Evolutionary conservation across 1,139 yeast species (phyloP).

Genomic region (Hansenula lynferdii): DNA sequence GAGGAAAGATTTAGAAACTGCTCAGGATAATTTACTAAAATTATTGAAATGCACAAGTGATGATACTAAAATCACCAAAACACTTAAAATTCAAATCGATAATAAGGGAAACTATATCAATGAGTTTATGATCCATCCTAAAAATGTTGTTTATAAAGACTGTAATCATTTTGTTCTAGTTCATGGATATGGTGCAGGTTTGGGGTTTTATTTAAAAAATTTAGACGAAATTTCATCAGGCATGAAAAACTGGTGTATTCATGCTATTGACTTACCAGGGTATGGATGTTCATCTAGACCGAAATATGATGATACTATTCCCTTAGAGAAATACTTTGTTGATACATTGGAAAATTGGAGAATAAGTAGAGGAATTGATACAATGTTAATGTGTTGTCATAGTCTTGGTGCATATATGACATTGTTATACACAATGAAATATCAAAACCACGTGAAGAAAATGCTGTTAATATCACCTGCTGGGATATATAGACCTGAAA

Average conservation of each 20-base stretch:
- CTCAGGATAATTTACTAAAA: conserved; percentile 49
- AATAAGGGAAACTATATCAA: conserved; percentile 44
- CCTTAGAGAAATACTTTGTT: conserved; percentile 62
- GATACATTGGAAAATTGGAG: conserved; percentile 84
- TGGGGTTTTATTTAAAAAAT: conserved; percentile 66
- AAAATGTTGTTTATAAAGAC: conserved; percentile 24
- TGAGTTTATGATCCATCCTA: conserved; percentile 57
- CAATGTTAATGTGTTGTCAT: conserved; percentile 78
- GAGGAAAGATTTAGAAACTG: conserved; percentile 36
- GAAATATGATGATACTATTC: conserved; percentile 36
- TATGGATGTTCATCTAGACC: conserved; percentile 74
- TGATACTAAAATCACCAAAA: conserved; percentile 24
- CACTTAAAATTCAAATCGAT: conserved; percentile 36
- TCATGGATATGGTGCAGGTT: conserved; percentile 79
- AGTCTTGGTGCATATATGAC: conserved; percentile 90
- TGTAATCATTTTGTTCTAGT: conserved; percentile 57
- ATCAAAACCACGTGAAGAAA: conserved; percentile 56
- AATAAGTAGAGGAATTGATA: conserved; percentile 40
- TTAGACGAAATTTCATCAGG: conserved; percentile 38
- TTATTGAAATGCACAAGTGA: conserved; percentile 24
- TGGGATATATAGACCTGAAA: conserved; percentile 45
- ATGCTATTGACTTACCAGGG: conserved; percentile 70
- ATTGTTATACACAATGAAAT: conserved; percentile 66
- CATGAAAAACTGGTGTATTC: conserved; percentile 51
- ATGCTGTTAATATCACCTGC: conserved; percentile 83